phyloP scores from a whole-genome alignment of 345 rosid species.

The Populus ilicifolia region DNA sequence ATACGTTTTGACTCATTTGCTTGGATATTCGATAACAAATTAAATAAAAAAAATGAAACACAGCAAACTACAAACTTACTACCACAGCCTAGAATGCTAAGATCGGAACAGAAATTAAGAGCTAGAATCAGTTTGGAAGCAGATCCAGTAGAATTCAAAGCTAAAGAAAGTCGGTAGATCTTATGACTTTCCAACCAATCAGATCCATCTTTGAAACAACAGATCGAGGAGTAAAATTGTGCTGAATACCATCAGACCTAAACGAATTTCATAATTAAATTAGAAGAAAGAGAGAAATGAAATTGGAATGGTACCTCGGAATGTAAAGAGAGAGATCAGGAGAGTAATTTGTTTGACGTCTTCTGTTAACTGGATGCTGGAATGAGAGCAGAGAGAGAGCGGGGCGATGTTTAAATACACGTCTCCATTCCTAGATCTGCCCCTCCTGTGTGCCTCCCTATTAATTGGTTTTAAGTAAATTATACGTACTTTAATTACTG shows the following conservation, averaged over 20 bases:
- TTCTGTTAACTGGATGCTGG: neutral
- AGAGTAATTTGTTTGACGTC: neutral
- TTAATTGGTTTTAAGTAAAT: neutral
- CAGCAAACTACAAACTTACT: neutral
- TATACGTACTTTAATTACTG: too few relatives aligned
- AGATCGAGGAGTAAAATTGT: neutral
- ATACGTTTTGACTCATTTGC: too few relatives aligned
- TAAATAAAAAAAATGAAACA: neutral
- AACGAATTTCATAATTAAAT: neutral
- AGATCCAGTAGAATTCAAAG: neutral
- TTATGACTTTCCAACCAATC: neutral
- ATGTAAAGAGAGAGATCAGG: neutral
- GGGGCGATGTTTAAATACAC: conserved; percentile 15
- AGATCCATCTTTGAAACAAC: neutral
- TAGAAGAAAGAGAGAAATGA: neutral
- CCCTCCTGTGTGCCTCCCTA: neutral
- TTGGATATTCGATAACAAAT: too few relatives aligned
- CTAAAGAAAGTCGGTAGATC: neutral
- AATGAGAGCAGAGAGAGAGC: neutral
- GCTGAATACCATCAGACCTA: neutral
- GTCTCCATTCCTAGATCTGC: neutral
- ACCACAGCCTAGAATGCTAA: neutral
- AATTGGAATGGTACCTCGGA: neutral
- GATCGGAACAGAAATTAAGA: neutral
- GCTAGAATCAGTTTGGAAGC: too few relatives aligned